Evolutionary conservation across 495 filamentous ascomycete genomes (phyloP).

Genomic region (Rostrohypoxylon terebratum): DNA sequence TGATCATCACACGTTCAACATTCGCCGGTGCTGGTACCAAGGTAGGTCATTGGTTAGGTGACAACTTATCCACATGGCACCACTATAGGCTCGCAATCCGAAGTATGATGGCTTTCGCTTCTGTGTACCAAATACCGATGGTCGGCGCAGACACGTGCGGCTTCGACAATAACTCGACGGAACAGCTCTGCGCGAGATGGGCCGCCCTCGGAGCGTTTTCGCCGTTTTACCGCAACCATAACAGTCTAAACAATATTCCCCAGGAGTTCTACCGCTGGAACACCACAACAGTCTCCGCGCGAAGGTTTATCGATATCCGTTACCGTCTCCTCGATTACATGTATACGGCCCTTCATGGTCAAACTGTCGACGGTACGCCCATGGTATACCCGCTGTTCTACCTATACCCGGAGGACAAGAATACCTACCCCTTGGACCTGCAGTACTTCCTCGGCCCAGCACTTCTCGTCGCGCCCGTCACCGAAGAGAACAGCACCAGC

Average conservation of each 20-base stretch:
- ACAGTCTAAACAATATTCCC: slow-evolving; percentile 50
- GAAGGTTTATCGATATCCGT: slow-evolving; percentile 77
- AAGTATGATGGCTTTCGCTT: slow-evolving; percentile 76
- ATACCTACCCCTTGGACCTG: slow-evolving; percentile 68
- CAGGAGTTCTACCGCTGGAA: slow-evolving; percentile 88
- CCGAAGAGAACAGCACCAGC: slow-evolving; percentile 68
- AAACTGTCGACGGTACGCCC: slow-evolving; percentile 76
- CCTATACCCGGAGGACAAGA: slow-evolving; percentile 73
- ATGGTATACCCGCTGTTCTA: slow-evolving; percentile 77
- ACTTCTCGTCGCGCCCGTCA: slow-evolving; percentile 80
- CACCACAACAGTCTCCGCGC: slow-evolving; percentile 71
- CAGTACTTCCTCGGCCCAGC: slow-evolving; percentile 82
- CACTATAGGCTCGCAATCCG: slow-evolving; percentile 77
- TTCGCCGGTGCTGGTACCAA: slow-evolving; percentile 82
- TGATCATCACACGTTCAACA: slow-evolving; percentile 87
- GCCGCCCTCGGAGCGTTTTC: slow-evolving; percentile 82
- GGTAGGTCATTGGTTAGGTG: slow-evolving; percentile 90
- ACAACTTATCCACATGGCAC: slow-evolving; percentile 80
- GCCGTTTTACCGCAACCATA: slow-evolving; percentile 87
- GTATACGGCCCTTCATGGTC: slow-evolving; percentile 77
- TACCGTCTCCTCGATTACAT: slow-evolving; percentile 85
- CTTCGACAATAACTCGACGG: slow-evolving; percentile 76
- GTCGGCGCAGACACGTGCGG: slow-evolving; percentile 88
- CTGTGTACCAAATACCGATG: slow-evolving; percentile 89
- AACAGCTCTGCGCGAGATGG: slow-evolving; percentile 87